These are phyloP conservation scores for Paecilomyces sp. DNA, from an alignment of 2,329 filamentous ascomycete genomes.

Conservation along the genomic window DNA sequence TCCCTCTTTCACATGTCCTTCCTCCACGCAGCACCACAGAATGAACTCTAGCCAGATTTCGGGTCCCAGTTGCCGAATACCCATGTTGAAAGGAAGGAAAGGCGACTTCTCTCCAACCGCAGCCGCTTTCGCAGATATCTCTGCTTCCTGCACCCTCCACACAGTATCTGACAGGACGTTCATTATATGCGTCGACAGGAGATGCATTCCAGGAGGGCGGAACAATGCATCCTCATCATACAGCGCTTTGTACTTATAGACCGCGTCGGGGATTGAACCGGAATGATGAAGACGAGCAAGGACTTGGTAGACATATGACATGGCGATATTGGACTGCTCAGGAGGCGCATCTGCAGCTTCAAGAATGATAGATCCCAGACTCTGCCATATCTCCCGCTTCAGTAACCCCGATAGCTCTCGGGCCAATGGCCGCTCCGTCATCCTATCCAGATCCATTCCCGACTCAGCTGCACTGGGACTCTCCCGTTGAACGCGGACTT, in stretches of 20 bases:
- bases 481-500: neutral
- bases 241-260: slow-evolving; percentile 33
- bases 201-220: slow-evolving; percentile 37
- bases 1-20: slow-evolving; percentile 35
- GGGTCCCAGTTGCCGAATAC: slow-evolving; percentile 36
- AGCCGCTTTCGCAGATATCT: slow-evolving; percentile 27
- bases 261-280: slow-evolving; percentile 33
- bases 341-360: slow-evolving; percentile 28
- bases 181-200: slow-evolving; percentile 40
- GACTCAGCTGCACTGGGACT: neutral
- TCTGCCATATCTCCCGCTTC: slow-evolving; percentile 33
- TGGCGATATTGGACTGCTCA: slow-evolving; percentile 29
- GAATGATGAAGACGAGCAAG: slow-evolving; percentile 40
- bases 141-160: slow-evolving; percentile 35
- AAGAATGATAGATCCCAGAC: slow-evolving; percentile 34
- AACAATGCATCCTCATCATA: slow-evolving; percentile 21
- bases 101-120: slow-evolving; percentile 31
- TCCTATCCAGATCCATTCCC: slow-evolving; percentile 9
- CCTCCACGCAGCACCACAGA: slow-evolving; percentile 45
- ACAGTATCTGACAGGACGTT: slow-evolving; percentile 40
- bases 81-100: slow-evolving; percentile 32
- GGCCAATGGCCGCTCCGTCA: slow-evolving; percentile 18
- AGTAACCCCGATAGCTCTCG: slow-evolving; percentile 15
- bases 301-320: slow-evolving; percentile 38
- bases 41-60: slow-evolving; percentile 45